Percentiles rank a stretch among this genome's conserved stretches.
Conservation (phyloP, 441 rosid genomes). For the Populus trichocarpa region DNA sequence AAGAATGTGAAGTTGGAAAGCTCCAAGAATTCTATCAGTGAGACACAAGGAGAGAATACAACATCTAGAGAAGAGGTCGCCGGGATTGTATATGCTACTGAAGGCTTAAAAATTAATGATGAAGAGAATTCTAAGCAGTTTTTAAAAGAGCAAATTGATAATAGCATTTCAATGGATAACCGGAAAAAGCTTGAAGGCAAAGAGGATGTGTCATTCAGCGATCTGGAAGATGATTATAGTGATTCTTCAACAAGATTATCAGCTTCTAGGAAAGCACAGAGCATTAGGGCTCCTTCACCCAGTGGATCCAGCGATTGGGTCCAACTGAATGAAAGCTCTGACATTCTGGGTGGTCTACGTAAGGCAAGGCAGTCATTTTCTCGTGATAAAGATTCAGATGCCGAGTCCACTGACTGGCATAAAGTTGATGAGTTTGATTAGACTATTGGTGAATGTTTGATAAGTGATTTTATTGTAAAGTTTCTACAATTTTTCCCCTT, state of each 20-base stretch:
- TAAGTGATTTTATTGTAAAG: slow-evolving; percentile 28
- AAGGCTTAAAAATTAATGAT: slow-evolving; percentile 29
- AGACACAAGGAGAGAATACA: slow-evolving; percentile 16
- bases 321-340: slow-evolving; percentile 38
- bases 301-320: slow-evolving; percentile 65
- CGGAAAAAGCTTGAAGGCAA: slow-evolving; percentile 31
- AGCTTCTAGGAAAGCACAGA: slow-evolving; percentile 18
- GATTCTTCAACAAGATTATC: slow-evolving; percentile 32
- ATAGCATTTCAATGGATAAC: slow-evolving; percentile 18
- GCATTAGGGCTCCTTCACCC: slow-evolving; percentile 29
- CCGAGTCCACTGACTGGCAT: slow-evolving; percentile 61
- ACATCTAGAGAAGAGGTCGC: slow-evolving; percentile 21
- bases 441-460: slow-evolving; percentile 8
- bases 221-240: slow-evolving; percentile 48
- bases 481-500: background rate
- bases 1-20: slow-evolving; percentile 20
- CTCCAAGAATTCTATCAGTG: slow-evolving; percentile 22
- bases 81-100: slow-evolving; percentile 26
- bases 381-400: slow-evolving; percentile 55
- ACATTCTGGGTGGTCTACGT: slow-evolving; percentile 17
- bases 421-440: slow-evolving; percentile 56
- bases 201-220: slow-evolving; percentile 60
- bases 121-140: slow-evolving; percentile 33
- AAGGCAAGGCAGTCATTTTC: slow-evolving; percentile 37
- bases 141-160: slow-evolving; percentile 36